Evolutionary conservation across 768 basidiomycete species (phyloP).

Genomic region (Panaeolus papilionaceus): DNA sequence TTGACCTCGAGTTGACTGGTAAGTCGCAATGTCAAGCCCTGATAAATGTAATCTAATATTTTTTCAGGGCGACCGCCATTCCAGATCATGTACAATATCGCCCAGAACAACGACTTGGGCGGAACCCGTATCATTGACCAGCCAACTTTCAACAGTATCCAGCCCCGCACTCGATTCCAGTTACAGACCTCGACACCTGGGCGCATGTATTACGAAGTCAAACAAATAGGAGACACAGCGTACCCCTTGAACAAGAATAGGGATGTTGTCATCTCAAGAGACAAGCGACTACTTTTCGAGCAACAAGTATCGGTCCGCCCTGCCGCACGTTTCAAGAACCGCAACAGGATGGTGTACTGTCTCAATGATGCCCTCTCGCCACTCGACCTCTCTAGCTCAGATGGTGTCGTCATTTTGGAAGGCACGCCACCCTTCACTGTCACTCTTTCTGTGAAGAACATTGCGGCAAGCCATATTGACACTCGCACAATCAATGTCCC

Average conservation of each 20-base stretch:
- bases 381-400: constrained; percentile 54
- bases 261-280: constrained; percentile 67
- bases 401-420: constrained; percentile 72
- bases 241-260: constrained; percentile 80
- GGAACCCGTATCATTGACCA: constrained; percentile 77
- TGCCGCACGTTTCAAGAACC: constrained; percentile 76
- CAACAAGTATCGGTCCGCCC: constrained; percentile 87
- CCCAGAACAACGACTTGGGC: constrained; percentile 68
- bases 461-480: constrained; percentile 72
- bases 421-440: constrained; percentile 90
- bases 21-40: constrained; percentile 21
- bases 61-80: constrained; percentile 85
- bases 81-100: constrained; percentile 90
- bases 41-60: neutral
- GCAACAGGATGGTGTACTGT: constrained; percentile 74
- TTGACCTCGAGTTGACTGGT: constrained; percentile 87
- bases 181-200: constrained; percentile 80
- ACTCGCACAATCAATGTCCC: constrained; percentile 57
- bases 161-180: constrained; percentile 79
- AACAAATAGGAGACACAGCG: constrained; percentile 84
- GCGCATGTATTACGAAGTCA: constrained; percentile 88
- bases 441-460: constrained; percentile 74
- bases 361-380: constrained; percentile 70
- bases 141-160: constrained; percentile 85
- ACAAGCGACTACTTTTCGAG: constrained; percentile 76